Evolutionary conservation across 1,284 basidiomycete genomes (phyloP), one percentile per base, ranked within the genome.

Genomic region (Ustilago shanxiensis): DNA sequence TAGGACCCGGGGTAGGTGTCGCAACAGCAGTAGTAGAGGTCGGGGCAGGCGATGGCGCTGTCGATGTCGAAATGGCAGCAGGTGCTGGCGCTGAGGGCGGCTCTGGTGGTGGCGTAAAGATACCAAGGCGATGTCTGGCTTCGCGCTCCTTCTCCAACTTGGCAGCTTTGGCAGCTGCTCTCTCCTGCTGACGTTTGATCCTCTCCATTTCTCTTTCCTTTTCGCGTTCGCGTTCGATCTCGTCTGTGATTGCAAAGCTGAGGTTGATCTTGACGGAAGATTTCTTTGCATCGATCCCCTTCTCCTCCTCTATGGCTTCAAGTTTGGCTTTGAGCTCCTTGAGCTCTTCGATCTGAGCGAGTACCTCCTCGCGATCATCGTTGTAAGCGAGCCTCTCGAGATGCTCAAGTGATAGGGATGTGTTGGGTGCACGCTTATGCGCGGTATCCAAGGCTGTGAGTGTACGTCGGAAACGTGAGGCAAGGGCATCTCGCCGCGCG

Each of bases 301-400:
- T 65, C 20, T 41, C 31, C 18, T 62, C 62, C 28, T 82, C 79
- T 28, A 78, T n/a, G 22, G 58, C n/a, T 33, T 83, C 81, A 28
- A 83, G 71, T 58, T 80, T 65, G 10, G 72, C 65, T 16, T 79
- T 79, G 54, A 71, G 71, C 22, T 64, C 18, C 33, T 77, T 78
- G 56, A 80, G 77, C 58, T 81, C 55, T 22, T 75, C 72, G 13
- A 79, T 76, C 53, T 77, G 60, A 24, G 69, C 72, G 24, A 79
- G 67, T 33, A 77, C 72, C 6, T 72, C 45, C 16, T 69, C 65
- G 28, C 77, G 60, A 44, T 83, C 81, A 50, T 83, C 79, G 35
- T 76, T 77, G 64, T 83, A 81, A 8, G 77, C 75, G 18, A 81
- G 68, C 6, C 81, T 68, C 53, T 83, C 81, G 20, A 81, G 66